Base-by-base conservation (phyloP, 2,329 filamentous ascomycete species). In the Colletotrichum phormii region DNA sequence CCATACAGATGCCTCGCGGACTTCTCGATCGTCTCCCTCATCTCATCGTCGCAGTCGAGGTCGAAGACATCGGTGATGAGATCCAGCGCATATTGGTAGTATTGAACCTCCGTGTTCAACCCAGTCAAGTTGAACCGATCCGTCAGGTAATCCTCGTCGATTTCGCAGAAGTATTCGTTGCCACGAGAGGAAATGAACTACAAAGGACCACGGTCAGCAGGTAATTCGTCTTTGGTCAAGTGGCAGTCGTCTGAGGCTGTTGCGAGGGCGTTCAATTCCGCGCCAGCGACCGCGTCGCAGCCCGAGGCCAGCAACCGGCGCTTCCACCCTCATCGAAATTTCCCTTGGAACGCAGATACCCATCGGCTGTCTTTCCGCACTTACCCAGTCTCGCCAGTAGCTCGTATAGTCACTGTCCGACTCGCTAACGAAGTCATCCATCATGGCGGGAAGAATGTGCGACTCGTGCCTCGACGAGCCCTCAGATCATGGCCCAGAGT, bases 111-210 rank as follows among this genome's bases (percentile, higher is more conserved):
- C 46, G 95, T 96, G 84, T 98, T 98, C 63, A 99, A 90, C 49
- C 97, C 97, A 0, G 97, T 99, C 74, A 99, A 88, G 85, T 99
- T 99, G 89, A 99, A 99, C 63, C 97, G 92, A 83, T 99, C 97
- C 64, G 95, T 98, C 59, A 99, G 89, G 84, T 99, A 99, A 79
- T 99, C 97, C 83, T 99, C 97, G 84, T 99, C 97, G 79, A 99
- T 98, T 82, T 99, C 97, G 89, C 97, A 99, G 80, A 98, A 99
- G 85, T 99, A 99, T 82, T 99, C 97, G 84, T 99, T 98, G 76
- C 97, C 97, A 68, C 97, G 91, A 6, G 95, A 98, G 5, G 96
- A 98, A 79, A 98, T 98, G 83, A 99, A 99, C 97, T 99, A 80
- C 62, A 67, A 77, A 79, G 76, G 75, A 73, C 68, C 74, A 49